Evolutionary conservation across 139 green algal genomes (phyloP), one percentile per base, ranked within the genome.

Genomic region (Haematococcus sp.): DNA sequence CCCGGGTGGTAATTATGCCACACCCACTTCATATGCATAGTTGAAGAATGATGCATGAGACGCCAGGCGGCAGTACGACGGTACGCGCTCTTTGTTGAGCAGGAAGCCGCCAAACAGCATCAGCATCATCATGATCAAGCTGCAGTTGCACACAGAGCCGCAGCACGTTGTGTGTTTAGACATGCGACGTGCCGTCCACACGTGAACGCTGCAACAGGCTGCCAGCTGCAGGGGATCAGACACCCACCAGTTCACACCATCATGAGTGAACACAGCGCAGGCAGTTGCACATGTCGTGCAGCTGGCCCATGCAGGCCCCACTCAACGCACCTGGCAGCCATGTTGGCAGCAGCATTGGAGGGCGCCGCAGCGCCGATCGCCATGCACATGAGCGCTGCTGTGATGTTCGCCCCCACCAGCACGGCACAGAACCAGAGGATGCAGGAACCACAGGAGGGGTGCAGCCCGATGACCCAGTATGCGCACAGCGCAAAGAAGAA

Each of bases 71-170:
- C 55, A 77, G 52, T 82, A 87, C 30, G 19, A 34, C 0, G 89
- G 85, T 63, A 92, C 80, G 0, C 71, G 23, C 60, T 88, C 82
- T 63, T 89, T 89, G 83, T 93, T 94, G 35, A 94, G 73, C 68
- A 94, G 82, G 76, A 91, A 93, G 65, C 89, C 88, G n/a, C 84
- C 86, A 74, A 94, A 92, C 5, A 94, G 79, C 49, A 91, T 67
- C 72, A 82, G 84, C 44, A 87, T 44, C 79, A 94, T 86, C 56
- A 94, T 77, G 33, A 75, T 54, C 22, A 91, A 65, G 25, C 63
- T 75, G 61, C n/a, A n/a, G n/a, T n/a, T n/a, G n/a, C n/a, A n/a
- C n/a, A n/a, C n/a, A n/a, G n/a, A n/a, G n/a, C n/a, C n/a, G n/a
- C n/a, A n/a, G n/a, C n/a, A n/a, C n/a, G n/a, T n/a, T n/a, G 44